Conservation (phyloP, 306 rosid species). For the Cucumis melo region DNA sequence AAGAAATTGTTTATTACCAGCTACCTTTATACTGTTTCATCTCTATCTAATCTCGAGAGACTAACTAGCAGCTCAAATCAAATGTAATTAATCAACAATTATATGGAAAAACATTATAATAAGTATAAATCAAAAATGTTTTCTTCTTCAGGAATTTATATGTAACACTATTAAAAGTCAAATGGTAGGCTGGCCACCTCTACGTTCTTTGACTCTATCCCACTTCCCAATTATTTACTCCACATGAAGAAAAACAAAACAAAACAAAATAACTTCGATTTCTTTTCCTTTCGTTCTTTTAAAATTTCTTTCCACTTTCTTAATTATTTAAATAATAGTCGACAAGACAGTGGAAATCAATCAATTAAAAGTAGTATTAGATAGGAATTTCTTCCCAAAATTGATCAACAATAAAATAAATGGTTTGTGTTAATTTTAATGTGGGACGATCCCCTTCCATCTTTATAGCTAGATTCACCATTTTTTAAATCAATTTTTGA, state of each 20-base stretch:
- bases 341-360: too few species aligned
- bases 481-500: too few species aligned
- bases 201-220: neutral
- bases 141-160: neutral
- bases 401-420: too few species aligned
- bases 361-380: too few species aligned
- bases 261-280: neutral
- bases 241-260: neutral
- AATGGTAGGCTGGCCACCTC: slow-evolving; percentile 1
- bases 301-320: too few species aligned
- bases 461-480: too few species aligned
- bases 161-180: neutral
- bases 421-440: too few species aligned
- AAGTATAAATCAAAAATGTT: neutral
- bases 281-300: too few species aligned
- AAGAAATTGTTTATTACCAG: too few species aligned
- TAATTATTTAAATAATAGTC: too few species aligned
- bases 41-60: neutral
- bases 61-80: neutral
- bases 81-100: neutral
- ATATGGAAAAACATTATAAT: neutral
- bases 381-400: too few species aligned
- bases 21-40: neutral
- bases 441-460: too few species aligned
- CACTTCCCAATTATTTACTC: neutral